These are phyloP conservation scores for Gracilaria gracilis DNA, from an alignment of 23 red algal genomes.

Conservation along the genomic window DNA sequence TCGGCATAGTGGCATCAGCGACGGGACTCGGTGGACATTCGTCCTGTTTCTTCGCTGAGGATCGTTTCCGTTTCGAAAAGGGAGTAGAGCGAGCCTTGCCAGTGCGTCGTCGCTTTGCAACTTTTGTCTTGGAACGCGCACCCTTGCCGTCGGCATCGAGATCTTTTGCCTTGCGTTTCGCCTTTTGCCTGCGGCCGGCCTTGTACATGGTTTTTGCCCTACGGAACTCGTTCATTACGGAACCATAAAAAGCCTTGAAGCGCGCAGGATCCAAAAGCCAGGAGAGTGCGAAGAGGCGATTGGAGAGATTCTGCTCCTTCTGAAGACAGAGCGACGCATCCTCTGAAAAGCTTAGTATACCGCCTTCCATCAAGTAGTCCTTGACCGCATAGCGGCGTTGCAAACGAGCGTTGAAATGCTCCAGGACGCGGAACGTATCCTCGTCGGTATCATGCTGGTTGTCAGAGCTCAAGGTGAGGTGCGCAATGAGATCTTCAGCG, in stretches of 20 bases:
- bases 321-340: conserved; percentile 6
- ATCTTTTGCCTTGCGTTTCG: neutral
- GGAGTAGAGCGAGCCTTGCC: conserved; percentile 18
- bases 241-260: conserved; percentile 32
- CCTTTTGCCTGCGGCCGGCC: conserved; percentile 11
- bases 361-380: conserved; percentile 68
- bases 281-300: conserved; percentile 45
- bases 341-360: conserved; percentile 43
- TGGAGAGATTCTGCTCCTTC: conserved; percentile 56
- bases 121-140: neutral
- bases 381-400: conserved; percentile 78
- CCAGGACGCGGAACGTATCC: conserved; percentile 68
- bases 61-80: conserved; percentile 19
- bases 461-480: conserved; percentile 57
- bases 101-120: neutral
- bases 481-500: conserved; percentile 87
- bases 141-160: neutral
- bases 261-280: conserved; percentile 20
- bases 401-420: conserved; percentile 83
- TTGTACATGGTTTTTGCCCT: neutral
- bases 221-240: conserved; percentile 47
- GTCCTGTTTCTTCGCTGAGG: conserved; percentile 1
- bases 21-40: conserved; percentile 16
- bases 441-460: conserved; percentile 60
- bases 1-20: conserved; percentile 16